Base-by-base conservation (phyloP, 2,329 filamentous ascomycete genomes). In the Penicillium sp. region DNA sequence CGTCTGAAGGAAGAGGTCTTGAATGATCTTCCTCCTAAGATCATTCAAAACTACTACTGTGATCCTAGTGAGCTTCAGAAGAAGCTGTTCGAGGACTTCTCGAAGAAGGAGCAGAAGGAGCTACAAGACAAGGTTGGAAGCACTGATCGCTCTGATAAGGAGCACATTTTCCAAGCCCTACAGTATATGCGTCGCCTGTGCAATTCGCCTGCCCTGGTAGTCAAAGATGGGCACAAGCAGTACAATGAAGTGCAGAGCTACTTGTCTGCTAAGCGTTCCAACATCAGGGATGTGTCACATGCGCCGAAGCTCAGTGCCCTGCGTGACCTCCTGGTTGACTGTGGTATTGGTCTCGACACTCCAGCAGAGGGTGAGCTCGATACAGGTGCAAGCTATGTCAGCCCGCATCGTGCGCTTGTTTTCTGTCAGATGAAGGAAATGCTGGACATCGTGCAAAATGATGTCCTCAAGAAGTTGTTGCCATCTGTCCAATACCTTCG, bases 351-450 rank as follows among this genome's bases (percentile, higher is more conserved):
- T 31, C 84, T 89, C 39, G 87, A 92, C 60, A 84, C 85, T 31
- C 65, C 71, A 10, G 67, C 73, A 16, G 82, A 84, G 62, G 80
- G 79, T 21, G 80, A 82, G 43, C 73, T 89, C 13, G 82, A 83
- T 16, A 81, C 84, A 1, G 84, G 82, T 56, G 82, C 84, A 49
- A 86, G 91, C 73, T 96, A 93, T 42, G 96, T 99, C 73, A 96
- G 95, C 60, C 95, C 93, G 29, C 95, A 99, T 72, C 90, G 95
- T 45, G 96, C 95, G 0, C 85, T 99, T 27, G 90, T 99, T 65
- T 99, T 99, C 82, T 99, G 95, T 69, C 95, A 99, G 74, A 97
- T 99, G 91, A 99, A 99, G 78, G 95, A 99, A 75, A 99, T 99
- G 96, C 83, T 99, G 24, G 95, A 99, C 74, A 98, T 99, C 86